Conservation (phyloP, 148 eudicot species). For the Pouteria glomerata region DNA sequence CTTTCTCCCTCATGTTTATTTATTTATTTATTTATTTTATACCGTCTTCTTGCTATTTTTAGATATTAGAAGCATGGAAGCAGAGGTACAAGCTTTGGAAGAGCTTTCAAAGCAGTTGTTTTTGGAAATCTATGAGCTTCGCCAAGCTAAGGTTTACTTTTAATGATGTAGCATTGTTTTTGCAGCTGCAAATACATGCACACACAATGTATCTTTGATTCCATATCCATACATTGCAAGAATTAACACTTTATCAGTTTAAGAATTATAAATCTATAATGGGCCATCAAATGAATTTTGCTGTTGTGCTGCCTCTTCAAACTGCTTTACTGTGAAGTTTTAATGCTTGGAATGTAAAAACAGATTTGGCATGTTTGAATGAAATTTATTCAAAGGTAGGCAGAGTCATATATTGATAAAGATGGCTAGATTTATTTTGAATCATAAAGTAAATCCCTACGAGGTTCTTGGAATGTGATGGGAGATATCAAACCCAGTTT, state of each 20-base stretch:
- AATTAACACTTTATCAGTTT: neutral
- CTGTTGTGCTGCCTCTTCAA: neutral
- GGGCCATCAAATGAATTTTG: neutral
- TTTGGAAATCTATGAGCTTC: slow-evolving; percentile 93
- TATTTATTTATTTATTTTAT: neutral
- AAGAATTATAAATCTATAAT: neutral
- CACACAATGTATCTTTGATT: neutral
- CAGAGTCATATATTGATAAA: neutral
- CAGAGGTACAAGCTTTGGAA: slow-evolving; percentile 91
- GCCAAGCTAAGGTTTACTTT: slow-evolving; percentile 83
- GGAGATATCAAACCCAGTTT: neutral
- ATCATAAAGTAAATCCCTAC: neutral
- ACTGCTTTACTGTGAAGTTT: neutral
- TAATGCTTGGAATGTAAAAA: neutral
- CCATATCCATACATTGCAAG: neutral
- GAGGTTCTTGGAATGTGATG: neutral
- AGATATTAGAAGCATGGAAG: slow-evolving; percentile 84
- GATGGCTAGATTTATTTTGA: no score
- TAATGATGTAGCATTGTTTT: slow-evolving; percentile 10
- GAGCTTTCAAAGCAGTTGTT: slow-evolving; percentile 95
- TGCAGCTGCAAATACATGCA: neutral
- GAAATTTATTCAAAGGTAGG: neutral
- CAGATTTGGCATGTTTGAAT: neutral
- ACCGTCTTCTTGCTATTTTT: slow-evolving; percentile 5
- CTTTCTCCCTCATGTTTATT: neutral